Evolutionary conservation across 768 basidiomycete species (phyloP), one percentile per base, ranked within the genome.

Genomic region (Lactarius sanguifluus): DNA sequence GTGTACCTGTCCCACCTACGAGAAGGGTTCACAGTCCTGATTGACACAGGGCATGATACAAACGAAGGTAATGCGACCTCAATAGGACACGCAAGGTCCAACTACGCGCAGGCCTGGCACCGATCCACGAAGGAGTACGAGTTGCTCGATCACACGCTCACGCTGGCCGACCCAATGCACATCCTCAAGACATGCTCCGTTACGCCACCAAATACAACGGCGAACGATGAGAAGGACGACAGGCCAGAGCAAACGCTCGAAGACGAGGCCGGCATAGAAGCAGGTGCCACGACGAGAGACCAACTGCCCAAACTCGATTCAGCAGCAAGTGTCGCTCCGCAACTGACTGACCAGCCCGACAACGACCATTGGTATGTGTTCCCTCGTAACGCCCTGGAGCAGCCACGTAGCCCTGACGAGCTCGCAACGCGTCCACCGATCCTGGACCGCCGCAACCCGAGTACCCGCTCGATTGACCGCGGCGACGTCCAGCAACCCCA

Each of bases 51-150:
- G 28, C 28, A 28, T 3, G 28, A 3, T 28, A 28, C 28, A 3
- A 28, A 28, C 28, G 28, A 28, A 28, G 28, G 28, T 28, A 94
- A 90, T 57, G 88, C 96, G 69, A 87, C 94, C 64, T 80, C 96
- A 64, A 96, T 95, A 0, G 95, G 95, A 6, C 96, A 92, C 89
- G 94, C 89, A 0, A 96, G 96, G 91, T 90, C 90, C 0, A 87
- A 91, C 54, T 94, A 97, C 70, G 85, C 86, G 0, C 94, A 98
- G 78, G 86, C 85, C 5, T 80, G 94, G 57, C 88, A 87, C 86
- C 80, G 96, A 43, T 93, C 93, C 0, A 92, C 93, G 1, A 70
- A 92, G 89, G 89, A 95, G 3, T 94, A 96, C 72, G 81, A 83
- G 0, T 81, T 88, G 66, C 96, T 96, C 69, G 94, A 95, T 20